These are phyloP conservation scores for Phoma sp. DNA, from an alignment of 2,329 filamentous ascomycete species.

Conservation along the genomic window DNA sequence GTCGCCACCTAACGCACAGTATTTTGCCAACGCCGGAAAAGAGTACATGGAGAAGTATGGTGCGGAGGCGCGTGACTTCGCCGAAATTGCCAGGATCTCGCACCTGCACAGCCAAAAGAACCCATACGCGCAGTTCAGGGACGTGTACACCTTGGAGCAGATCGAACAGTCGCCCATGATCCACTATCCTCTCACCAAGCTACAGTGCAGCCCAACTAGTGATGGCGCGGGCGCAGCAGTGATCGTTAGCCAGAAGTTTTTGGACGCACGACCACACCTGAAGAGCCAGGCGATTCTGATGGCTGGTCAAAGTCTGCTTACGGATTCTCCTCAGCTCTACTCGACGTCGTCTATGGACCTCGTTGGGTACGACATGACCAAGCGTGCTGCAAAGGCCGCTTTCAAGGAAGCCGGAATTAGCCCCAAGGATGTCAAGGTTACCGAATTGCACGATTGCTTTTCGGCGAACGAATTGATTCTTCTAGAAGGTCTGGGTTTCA, in stretches of 20 bases:
- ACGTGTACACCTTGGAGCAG: constrained; percentile 86
- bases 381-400: constrained; percentile 72
- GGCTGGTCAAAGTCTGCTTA: constrained; percentile 83
- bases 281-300: constrained; percentile 82
- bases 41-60: constrained; percentile 97
- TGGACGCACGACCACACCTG: constrained; percentile 82
- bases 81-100: constrained; percentile 89
- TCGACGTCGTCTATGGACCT: constrained; percentile 82
- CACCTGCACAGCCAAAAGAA: constrained; percentile 88
- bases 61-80: constrained; percentile 84
- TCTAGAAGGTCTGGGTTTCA: constrained; percentile 82
- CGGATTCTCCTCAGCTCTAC: constrained; percentile 82
- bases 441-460: constrained; percentile 96
- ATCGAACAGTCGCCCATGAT: constrained; percentile 79
- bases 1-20: constrained; percentile 83
- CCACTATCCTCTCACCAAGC: constrained; percentile 85
- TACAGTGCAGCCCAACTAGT: constrained; percentile 95
- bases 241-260: constrained; percentile 85
- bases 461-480: constrained; percentile 90
- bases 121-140: constrained; percentile 93
- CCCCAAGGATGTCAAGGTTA: constrained; percentile 76
- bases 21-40: constrained; percentile 90
- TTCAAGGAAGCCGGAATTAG: constrained; percentile 73
- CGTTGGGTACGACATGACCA: constrained; percentile 87
- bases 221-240: constrained; percentile 90